Conservation (phyloP, 805 yeast species). For the Metschnikowia similis region DNA sequence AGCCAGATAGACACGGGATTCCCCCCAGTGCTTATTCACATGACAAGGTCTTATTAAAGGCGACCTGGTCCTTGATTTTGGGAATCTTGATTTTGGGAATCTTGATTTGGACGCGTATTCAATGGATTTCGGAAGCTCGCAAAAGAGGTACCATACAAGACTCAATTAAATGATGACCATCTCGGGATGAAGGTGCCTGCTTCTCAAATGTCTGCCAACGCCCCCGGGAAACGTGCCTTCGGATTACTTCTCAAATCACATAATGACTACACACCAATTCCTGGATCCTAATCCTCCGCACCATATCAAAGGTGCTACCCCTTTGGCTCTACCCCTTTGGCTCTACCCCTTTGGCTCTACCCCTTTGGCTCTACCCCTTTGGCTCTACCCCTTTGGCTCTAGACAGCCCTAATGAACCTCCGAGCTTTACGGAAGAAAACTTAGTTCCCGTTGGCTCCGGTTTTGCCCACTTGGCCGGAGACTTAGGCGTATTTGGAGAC, state of each 20-base stretch:
- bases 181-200: not conserved
- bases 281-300: slow-evolving; percentile 37
- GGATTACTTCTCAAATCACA: slow-evolving; percentile 18
- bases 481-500: slow-evolving; percentile 4
- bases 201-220: slow-evolving; percentile 14
- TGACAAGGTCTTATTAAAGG: slow-evolving; percentile 19
- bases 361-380: too few species aligned
- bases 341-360: too few species aligned
- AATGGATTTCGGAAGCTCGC: slow-evolving; percentile 6
- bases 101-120: slow-evolving; percentile 23
- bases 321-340: too few species aligned
- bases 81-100: too few species aligned
- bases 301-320: slow-evolving; percentile 38
- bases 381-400: slow-evolving; percentile 35
- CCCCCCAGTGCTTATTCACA: slow-evolving; percentile 29
- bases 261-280: slow-evolving; percentile 25
- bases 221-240: slow-evolving; percentile 3
- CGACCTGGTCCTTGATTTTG: slow-evolving; percentile 17
- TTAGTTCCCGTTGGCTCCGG: slow-evolving; percentile 8
- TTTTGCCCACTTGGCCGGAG: slow-evolving; percentile 10
- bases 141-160: not conserved
- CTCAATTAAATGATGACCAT: not conserved
- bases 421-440: slow-evolving; percentile 3
- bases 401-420: slow-evolving; percentile 18
- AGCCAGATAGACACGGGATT: slow-evolving; percentile 29